These are phyloP conservation scores for Edaphochlamys debaryana DNA, from an alignment of 139 green algal species.

Conservation along the genomic window DNA sequence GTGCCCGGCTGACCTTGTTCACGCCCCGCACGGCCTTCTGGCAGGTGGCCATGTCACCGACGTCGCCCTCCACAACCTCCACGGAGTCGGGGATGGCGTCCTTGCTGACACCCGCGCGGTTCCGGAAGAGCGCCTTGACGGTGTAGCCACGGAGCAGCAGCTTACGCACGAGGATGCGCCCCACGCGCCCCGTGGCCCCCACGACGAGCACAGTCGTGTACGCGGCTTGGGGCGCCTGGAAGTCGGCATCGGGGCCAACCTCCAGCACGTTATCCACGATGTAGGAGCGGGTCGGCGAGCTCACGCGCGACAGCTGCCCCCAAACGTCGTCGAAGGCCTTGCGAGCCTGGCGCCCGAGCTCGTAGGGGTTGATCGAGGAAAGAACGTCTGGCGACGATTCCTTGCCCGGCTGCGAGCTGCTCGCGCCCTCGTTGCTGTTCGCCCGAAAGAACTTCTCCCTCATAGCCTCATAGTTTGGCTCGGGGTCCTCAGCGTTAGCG, in stretches of 20 bases:
- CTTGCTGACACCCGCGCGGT: constrained; percentile 40
- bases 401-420: not conserved
- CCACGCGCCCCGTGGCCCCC: constrained; percentile 92
- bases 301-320: constrained; percentile 66
- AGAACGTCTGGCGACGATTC: constrained; percentile 33
- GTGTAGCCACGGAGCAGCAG: constrained; percentile 96
- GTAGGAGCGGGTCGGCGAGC: constrained; percentile 48
- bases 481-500: constrained; percentile 13
- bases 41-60: constrained; percentile 81
- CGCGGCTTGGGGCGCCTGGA: constrained; percentile 73
- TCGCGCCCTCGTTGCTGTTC: constrained; percentile 13
- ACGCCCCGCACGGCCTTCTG: constrained; percentile 80
- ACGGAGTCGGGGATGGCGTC: constrained; percentile 80
- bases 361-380: constrained; percentile 80
- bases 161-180: constrained; percentile 93
- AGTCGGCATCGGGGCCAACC: constrained; percentile 60
- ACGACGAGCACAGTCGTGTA: constrained; percentile 95
- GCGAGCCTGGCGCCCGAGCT: constrained; percentile 79
- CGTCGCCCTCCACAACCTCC: constrained; percentile 86
- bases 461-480: constrained; percentile 26
- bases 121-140: constrained; percentile 82
- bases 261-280: constrained; percentile 47
- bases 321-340: constrained; percentile 89
- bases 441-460: constrained; percentile 31
- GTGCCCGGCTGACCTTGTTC: constrained; percentile 98